Base-by-base conservation (phyloP, 768 basidiomycete genomes). In the Mycena floridula region DNA sequence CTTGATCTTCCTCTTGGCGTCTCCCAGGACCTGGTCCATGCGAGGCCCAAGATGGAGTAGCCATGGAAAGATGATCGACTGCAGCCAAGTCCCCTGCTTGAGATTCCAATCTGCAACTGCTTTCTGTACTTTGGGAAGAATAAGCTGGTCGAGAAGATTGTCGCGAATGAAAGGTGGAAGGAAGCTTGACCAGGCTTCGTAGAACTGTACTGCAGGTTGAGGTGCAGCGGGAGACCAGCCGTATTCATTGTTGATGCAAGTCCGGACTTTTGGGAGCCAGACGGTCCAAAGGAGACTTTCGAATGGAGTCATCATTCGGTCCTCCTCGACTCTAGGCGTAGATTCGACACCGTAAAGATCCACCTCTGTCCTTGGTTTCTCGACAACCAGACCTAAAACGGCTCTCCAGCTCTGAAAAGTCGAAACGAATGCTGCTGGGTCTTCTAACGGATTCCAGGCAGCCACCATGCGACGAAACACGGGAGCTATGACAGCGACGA, bases 251-350 rank as follows among this genome's bases (percentile, higher is more conserved):
- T 98, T 98, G 60, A 98, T 83, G 9, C 79, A 74, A 0, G 90
- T 89, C 22, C 96, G 81, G n/a, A 98, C 85, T 65, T 81, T 89
- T 0, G 96, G 96, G 22, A 99, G 67, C 96, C 94, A 99, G 8
- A 89, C 72, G 51, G 85, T 89, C 94, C 96, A 98, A 12, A 98
- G 63, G 21, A 98, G 70, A 48, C 85, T 89, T 59, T 99, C 96
- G 59, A 89, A 99, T 0, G 95, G 85, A 13, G 93, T 93, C 96
- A 99, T 99, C 2, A 72, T 72, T 50, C 65, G 71, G 48, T 79
- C 79, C 37, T 15, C 32, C 18, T 13, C 15, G 3, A 35, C 32
- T 35, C 13, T 50, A 7, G 60, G 52, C 3, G 54, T 44, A 11
- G 63, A 52, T 44, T 63, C 66, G 7, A 68, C 60, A n/a, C 81